Conservation (phyloP, 1,284 basidiomycete species). For the Trichosporon asahii region DNA sequence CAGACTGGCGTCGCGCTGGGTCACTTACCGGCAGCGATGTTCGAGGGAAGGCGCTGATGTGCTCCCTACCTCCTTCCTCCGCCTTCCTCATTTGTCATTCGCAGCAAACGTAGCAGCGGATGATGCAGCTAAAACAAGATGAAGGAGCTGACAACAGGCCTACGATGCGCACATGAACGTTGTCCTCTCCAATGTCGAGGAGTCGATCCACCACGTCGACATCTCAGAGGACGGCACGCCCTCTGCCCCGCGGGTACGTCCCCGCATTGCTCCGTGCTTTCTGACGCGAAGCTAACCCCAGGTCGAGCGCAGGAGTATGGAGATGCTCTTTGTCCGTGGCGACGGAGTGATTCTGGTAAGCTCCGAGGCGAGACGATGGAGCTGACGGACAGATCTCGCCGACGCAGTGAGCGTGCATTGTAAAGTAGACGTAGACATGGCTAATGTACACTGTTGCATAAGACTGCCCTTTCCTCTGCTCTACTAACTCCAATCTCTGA, state of each 20-base stretch:
- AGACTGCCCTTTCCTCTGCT: not conserved
- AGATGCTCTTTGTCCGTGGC: constrained; percentile 97
- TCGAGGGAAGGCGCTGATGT: too few relatives aligned
- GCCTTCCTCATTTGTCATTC: too few relatives aligned
- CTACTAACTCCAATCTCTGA: too few relatives aligned
- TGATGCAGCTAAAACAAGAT: too few relatives aligned
- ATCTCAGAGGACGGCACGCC: constrained; percentile 54
- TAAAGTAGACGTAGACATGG: constrained; percentile 1
- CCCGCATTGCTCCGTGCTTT: not conserved
- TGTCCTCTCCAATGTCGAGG: constrained; percentile 94
- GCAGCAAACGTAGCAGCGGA: too few relatives aligned
- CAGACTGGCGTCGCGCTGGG: too few relatives aligned
- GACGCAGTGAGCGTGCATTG: constrained; percentile 19
- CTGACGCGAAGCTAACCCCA: constrained; percentile 45
- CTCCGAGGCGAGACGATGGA: not conserved
- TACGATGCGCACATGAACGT: constrained; percentile 99
- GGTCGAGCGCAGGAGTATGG: constrained; percentile 90
- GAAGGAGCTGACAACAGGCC: constrained; percentile 63
- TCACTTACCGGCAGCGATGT: too few relatives aligned
- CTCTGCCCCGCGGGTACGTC: constrained; percentile 53
- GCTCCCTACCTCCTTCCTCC: too few relatives aligned
- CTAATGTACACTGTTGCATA: constrained; percentile 22
- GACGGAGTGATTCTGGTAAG: constrained; percentile 87
- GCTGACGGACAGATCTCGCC: constrained; percentile 21
- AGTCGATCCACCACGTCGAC: constrained; percentile 90